These are phyloP conservation scores for Epichloe hybrida DNA, from an alignment of 2,329 filamentous ascomycete genomes.

Conservation along the genomic window DNA sequence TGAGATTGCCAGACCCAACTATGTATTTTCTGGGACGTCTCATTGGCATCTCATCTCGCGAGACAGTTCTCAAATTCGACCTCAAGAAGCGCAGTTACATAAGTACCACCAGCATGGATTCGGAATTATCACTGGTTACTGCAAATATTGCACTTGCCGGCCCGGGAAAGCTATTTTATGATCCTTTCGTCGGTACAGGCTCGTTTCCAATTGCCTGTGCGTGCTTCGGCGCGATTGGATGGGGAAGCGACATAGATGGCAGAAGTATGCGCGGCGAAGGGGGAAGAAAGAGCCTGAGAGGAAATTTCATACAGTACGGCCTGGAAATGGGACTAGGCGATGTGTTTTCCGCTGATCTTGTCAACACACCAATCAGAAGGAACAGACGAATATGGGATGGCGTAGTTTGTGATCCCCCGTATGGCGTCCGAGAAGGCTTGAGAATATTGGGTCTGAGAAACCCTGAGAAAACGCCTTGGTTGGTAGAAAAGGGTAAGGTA, in stretches of 20 bases:
- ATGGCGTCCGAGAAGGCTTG: conserved; percentile 84
- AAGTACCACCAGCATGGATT: conserved; percentile 93
- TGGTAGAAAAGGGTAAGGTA: conserved; percentile 55
- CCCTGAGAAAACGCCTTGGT: conserved; percentile 41
- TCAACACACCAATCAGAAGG: conserved; percentile 62
- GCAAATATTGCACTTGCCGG: conserved; percentile 78
- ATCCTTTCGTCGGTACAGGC: conserved; percentile 91
- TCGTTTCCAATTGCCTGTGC: conserved; percentile 84
- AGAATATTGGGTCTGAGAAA: conserved; percentile 73
- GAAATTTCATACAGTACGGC: conserved; percentile 79
- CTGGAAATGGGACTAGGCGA: conserved; percentile 55
- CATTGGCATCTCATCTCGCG: conserved; percentile 52
- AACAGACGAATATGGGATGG: conserved; percentile 57
- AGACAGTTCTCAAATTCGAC: conserved; percentile 61
- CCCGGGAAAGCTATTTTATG: conserved; percentile 78
- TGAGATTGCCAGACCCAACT: conserved; percentile 39
- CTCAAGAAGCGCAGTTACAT: conserved; percentile 92
- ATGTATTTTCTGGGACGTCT: conserved; percentile 58
- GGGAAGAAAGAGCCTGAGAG: conserved; percentile 34
- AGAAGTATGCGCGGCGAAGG: conserved; percentile 67
- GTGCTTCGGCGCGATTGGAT: conserved; percentile 72
- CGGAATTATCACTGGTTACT: conserved; percentile 79
- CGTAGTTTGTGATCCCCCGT: conserved; percentile 95
- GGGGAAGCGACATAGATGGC: conserved; percentile 89
- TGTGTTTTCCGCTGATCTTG: conserved; percentile 74